Conservation (phyloP, 169 alveolate species). For the Plasmodium yoelii region DNA sequence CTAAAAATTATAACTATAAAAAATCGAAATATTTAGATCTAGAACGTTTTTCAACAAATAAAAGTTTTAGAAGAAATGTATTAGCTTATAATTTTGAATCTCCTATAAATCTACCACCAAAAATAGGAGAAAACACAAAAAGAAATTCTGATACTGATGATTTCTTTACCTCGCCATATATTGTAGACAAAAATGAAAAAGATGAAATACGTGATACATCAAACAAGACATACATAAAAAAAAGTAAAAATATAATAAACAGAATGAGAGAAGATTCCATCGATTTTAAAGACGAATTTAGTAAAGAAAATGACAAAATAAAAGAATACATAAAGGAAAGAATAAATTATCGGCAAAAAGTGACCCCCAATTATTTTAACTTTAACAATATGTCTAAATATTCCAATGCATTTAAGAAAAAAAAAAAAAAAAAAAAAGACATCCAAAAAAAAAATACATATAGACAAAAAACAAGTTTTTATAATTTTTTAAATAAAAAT, state of each 20-base stretch:
- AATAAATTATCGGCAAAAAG: constrained; percentile 26
- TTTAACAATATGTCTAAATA: constrained; percentile 2
- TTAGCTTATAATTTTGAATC: constrained; percentile 31
- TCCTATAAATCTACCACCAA: constrained; percentile 18
- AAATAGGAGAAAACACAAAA: constrained; percentile 1
- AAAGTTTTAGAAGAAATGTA: constrained; percentile 2
- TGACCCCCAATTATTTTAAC: constrained; percentile 26
- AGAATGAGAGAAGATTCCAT: constrained; percentile 75
- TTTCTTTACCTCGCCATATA: constrained; percentile 49
- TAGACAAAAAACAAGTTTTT: constrained; percentile 22
- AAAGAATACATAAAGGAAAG: constrained; percentile 57
- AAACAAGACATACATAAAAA: not conserved
- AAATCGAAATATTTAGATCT: constrained; percentile 36
- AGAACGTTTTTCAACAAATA: not conserved
- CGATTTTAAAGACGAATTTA: constrained; percentile 5
- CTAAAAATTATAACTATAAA: constrained; percentile 6
- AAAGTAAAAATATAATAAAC: constrained; percentile 4
- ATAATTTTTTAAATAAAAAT: constrained; percentile 34
- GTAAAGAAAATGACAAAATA: constrained; percentile 15
- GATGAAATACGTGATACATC: not conserved
- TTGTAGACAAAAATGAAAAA: not conserved
- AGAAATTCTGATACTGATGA: constrained; percentile 18
- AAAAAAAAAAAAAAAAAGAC: constrained; percentile 4
- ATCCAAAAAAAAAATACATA: not conserved
- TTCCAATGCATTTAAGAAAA: constrained; percentile 7